phyloP scores from a whole-genome alignment of 345 rosid genomes.

The Eucalyptus cloeziana region DNA sequence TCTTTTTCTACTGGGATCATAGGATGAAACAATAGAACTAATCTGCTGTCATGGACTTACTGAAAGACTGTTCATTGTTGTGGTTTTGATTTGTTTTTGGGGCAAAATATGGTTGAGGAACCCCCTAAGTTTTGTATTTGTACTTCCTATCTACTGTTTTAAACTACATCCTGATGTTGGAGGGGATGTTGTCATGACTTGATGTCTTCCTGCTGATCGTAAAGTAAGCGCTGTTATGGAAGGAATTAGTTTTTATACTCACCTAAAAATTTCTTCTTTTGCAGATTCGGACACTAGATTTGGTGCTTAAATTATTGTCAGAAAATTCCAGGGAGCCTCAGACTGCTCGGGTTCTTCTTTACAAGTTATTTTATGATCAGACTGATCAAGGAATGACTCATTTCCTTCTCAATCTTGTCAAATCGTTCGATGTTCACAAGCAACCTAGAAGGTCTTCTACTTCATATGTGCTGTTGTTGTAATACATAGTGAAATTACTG shows the following conservation, averaged over 20 bases:
- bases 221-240: background rate
- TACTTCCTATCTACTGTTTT: background rate
- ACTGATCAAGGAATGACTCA: constrained; percentile 94
- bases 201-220: background rate
- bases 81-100: background rate
- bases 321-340: constrained; percentile 81
- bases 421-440: constrained; percentile 63
- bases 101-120: background rate
- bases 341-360: constrained; percentile 85
- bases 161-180: background rate
- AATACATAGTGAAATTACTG: background rate
- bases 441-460: constrained; percentile 70
- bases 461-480: background rate
- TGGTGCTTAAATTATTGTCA: constrained; percentile 59
- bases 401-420: constrained; percentile 71
- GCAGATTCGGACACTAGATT: constrained; percentile 69
- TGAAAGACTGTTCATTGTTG: background rate
- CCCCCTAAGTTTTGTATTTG: background rate
- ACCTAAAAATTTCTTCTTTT: background rate
- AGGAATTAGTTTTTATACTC: background rate
- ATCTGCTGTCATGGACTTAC: background rate
- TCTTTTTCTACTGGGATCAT: background rate
- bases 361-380: constrained; percentile 91
- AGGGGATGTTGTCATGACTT: background rate
- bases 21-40: background rate